Conservation (phyloP, 306 rosid species). For the Inga leiocalycina region DNA sequence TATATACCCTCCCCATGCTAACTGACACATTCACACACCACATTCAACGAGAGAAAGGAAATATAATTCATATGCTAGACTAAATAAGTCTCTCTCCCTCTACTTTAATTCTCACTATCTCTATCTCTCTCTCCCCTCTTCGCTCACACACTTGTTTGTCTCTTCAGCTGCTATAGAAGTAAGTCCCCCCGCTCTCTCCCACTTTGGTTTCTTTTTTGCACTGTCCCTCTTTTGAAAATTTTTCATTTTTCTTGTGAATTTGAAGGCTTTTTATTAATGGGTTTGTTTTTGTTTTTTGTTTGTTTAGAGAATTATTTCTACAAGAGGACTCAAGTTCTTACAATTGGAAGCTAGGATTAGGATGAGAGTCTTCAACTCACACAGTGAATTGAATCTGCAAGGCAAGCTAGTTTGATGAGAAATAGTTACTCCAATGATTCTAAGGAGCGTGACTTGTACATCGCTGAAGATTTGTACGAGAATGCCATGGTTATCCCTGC, state of each 20-base stretch:
- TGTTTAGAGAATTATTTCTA: slow-evolving; percentile 65
- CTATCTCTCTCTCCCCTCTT: too few species aligned
- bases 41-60: slow-evolving; percentile 16
- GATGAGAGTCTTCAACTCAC: slow-evolving; percentile 78
- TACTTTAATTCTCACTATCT: too few species aligned
- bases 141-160: not conserved
- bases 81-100: not conserved
- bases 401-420: slow-evolving; percentile 55
- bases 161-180: not conserved
- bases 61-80: too few species aligned
- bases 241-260: not conserved
- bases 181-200: too few species aligned
- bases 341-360: slow-evolving; percentile 97
- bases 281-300: too few species aligned
- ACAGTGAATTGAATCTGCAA: slow-evolving; percentile 83
- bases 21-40: slow-evolving; percentile 1
- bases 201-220: too few species aligned
- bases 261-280: not conserved
- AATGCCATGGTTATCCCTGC: slow-evolving; percentile 77
- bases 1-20: slow-evolving; percentile 30
- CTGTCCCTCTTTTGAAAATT: too few species aligned
- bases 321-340: slow-evolving; percentile 64
- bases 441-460: slow-evolving; percentile 70
- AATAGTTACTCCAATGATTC: slow-evolving; percentile 52
- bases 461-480: slow-evolving; percentile 65